Evolutionary conservation across 2,329 filamentous ascomycete genomes (phyloP), one percentile per base, ranked within the genome.

Genomic region (Shiraia sp.): DNA sequence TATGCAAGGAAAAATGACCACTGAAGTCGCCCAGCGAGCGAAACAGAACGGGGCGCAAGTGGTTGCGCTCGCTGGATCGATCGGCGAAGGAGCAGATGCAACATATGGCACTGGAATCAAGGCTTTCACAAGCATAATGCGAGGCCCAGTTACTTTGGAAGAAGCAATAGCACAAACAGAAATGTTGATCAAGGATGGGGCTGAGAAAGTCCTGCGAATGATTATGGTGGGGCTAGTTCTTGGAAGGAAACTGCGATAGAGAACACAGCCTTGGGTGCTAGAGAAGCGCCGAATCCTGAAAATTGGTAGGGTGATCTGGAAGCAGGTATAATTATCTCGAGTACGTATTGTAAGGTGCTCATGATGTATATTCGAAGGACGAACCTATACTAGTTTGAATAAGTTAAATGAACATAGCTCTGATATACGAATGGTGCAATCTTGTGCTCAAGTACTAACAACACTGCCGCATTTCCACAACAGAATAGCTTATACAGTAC

Each of bases 1-100:
- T 0, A 72, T 76, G 0, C 63, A 69, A 30, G 78, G 77, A 2
- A 80, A 80, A 54, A 78, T 80, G 48, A 77, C 78, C 7, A 76
- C 72, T 3, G 77, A 79, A 53, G 71, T 80, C 17, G 77, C 76
- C 8, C 63, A 69, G 37, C 68, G 75, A 8, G 77, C 77, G 3
- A 75, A 73, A 53, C 61, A 63, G 36, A 69, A 69, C 45, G 69
- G 71, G 4, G 64, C 76, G 3, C 75, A 75, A 0, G 77, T 79
- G 2, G 74, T 77, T 19, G 61, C 60, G 35, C 34, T 65, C 36
- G 61, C 60, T 25, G 59, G 61, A n/a, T 59, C 54, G 2, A 61
- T 63, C 32, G 61, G 60, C 10, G 54, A 59, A 27, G 61, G 59
- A 28, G 60, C 60, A 13, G 61, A 61, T 13, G 53, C 45, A 22